These are phyloP conservation scores for Auricularia sp. DNA, from an alignment of 768 basidiomycete species.

Conservation along the genomic window DNA sequence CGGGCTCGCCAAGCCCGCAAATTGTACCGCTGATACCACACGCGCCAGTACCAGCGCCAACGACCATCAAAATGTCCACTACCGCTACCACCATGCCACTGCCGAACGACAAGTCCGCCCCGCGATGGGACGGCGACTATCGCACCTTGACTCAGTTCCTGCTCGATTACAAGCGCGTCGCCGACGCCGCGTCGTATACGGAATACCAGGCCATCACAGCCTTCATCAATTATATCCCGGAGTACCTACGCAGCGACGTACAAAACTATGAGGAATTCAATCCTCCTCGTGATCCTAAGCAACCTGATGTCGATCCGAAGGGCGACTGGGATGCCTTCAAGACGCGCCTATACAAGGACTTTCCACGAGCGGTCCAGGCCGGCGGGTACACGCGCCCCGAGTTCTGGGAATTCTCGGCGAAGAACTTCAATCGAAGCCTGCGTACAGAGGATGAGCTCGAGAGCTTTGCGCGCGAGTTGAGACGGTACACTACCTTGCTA, in stretches of 20 bases:
- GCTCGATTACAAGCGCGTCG: background rate
- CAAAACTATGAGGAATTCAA: background rate
- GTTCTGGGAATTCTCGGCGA: background rate
- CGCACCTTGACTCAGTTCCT: background rate
- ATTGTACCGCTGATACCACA: no score
- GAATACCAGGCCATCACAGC: background rate
- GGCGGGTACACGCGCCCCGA: background rate
- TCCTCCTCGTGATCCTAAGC: background rate
- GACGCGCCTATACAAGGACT: background rate
- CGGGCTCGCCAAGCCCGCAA: no score
- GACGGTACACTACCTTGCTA: background rate
- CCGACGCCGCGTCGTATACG: background rate
- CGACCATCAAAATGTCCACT: background rate
- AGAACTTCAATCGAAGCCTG: background rate
- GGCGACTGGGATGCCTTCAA: background rate
- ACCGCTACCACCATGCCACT: background rate
- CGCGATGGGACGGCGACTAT: background rate
- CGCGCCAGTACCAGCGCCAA: background rate
- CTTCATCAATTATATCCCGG: background rate
- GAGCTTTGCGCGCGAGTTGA: background rate
- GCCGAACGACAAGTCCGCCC: background rate
- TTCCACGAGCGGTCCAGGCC: background rate
- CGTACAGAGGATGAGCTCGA: background rate
- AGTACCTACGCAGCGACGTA: background rate
- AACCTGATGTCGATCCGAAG: background rate